These are phyloP conservation scores for Elymus sibiricus DNA, from an alignment of 176 grass and related monocot genomes.

Conservation along the genomic window DNA sequence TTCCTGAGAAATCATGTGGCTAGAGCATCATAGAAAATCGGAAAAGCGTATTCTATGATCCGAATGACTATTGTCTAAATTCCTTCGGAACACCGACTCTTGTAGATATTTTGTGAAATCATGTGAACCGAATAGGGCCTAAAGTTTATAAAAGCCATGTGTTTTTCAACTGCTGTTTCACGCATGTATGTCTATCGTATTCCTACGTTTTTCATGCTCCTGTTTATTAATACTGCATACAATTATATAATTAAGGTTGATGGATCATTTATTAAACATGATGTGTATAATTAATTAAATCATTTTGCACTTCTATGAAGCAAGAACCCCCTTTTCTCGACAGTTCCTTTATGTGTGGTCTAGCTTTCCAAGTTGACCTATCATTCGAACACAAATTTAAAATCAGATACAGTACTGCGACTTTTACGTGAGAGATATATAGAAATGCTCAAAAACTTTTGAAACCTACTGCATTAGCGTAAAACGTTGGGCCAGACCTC, in stretches of 20 bases:
- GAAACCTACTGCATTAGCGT: conserved; percentile 40
- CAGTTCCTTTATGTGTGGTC: neutral
- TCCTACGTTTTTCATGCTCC: too few species aligned
- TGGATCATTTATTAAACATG: neutral
- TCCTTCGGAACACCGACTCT: too few species aligned
- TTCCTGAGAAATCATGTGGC: too few species aligned
- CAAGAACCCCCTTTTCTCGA: neutral
- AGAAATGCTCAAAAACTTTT: conserved; percentile 27
- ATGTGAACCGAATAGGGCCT: too few species aligned
- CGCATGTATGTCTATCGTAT: too few species aligned
- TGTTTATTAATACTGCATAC: too few species aligned
- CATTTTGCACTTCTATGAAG: neutral
- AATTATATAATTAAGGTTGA: neutral
- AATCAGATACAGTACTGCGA: conserved; percentile 2
- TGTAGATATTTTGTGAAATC: too few species aligned
- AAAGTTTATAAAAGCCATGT: too few species aligned
- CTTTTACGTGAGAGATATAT: neutral
- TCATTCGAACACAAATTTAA: neutral
- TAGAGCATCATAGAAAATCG: too few species aligned
- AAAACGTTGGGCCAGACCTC: neutral
- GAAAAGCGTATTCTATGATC: too few species aligned
- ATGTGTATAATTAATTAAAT: neutral
- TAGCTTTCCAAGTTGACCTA: neutral
- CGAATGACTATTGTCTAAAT: too few species aligned
- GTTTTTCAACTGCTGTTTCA: too few species aligned